These are phyloP conservation scores for Ceratocystiopsis minuta DNA, from an alignment of 2,329 filamentous ascomycete species.

Conservation along the genomic window DNA sequence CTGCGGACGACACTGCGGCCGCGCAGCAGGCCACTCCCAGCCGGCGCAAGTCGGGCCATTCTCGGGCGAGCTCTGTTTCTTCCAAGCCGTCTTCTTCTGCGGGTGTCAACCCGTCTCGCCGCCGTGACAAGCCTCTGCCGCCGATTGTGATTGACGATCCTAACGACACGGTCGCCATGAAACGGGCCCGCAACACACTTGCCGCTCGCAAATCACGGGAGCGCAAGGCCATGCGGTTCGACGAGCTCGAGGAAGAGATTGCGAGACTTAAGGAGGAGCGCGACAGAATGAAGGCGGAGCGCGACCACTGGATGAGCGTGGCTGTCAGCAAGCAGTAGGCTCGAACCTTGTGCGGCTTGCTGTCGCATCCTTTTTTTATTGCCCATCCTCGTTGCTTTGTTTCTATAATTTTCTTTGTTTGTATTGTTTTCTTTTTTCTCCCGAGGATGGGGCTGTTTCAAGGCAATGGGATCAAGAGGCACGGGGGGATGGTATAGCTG, in stretches of 20 bases:
- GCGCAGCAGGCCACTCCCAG: constrained; percentile 19
- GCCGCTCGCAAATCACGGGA: constrained; percentile 86
- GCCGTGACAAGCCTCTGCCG: constrained; percentile 64
- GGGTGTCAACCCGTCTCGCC: constrained; percentile 49
- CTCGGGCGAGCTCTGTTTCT: constrained; percentile 19
- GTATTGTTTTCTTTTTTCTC: too few species aligned
- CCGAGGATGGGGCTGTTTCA: too few species aligned
- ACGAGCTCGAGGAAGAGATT: constrained; percentile 58
- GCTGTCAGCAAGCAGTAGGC: constrained; percentile 21
- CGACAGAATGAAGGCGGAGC: constrained; percentile 49
- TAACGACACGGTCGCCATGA: constrained; percentile 59
- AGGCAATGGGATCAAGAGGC: too few species aligned
- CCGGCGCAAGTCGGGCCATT: constrained; percentile 28
- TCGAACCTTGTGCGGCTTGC: neutral
- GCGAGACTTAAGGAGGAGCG: constrained; percentile 46
- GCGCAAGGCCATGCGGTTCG: constrained; percentile 62
- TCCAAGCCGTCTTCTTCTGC: constrained; percentile 48
- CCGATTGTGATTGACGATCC: constrained; percentile 62
- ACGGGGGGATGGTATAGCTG: too few species aligned
- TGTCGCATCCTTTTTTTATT: neutral
- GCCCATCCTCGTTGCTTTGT: neutral
- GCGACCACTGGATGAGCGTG: constrained; percentile 46
- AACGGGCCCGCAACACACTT: constrained; percentile 84
- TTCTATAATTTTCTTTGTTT: too few species aligned
- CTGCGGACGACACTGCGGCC: too few species aligned